phyloP scores from a whole-genome alignment of 345 rosid genomes.

The Pistacia atlantica region DNA sequence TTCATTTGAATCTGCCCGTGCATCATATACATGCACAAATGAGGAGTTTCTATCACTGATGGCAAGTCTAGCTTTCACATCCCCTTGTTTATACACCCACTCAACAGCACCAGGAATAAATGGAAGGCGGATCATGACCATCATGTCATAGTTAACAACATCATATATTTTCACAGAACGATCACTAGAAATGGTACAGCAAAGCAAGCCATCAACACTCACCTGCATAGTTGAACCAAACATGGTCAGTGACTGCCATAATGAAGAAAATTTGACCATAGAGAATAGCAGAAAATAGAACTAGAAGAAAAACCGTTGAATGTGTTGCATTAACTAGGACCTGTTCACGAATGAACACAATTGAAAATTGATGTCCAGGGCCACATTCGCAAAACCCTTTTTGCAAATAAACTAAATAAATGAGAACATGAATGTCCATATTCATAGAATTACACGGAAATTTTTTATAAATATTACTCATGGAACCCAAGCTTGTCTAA shows the following conservation, averaged over 20 bases:
- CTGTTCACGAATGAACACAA: background rate
- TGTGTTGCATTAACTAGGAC: background rate
- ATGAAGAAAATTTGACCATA: conserved; percentile 17
- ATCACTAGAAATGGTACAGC: conserved; percentile 90
- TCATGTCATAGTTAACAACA: conserved; percentile 97
- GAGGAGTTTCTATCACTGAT: conserved; percentile 78
- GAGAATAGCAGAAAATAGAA: conserved; percentile 1
- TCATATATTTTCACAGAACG: conserved; percentile 88
- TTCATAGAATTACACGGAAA: too few species aligned
- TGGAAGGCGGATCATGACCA: conserved; percentile 89
- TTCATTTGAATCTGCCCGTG: conserved; percentile 82
- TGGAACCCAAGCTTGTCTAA: too few species aligned
- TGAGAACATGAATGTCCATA: too few species aligned
- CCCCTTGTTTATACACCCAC: conserved; percentile 95
- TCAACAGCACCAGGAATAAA: conserved; percentile 82
- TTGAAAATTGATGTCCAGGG: background rate
- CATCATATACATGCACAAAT: conserved; percentile 84
- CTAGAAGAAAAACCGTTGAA: background rate
- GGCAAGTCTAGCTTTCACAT: conserved; percentile 92
- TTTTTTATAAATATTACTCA: too few species aligned
- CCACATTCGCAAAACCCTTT: background rate
- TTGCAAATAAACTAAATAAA: background rate
- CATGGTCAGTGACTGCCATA: conserved; percentile 52
- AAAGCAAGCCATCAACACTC: conserved; percentile 88
- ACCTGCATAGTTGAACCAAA: conserved; percentile 83